Conservation (phyloP, 1,284 basidiomycete genomes). For the Austroboletus novae-zelandiae region DNA sequence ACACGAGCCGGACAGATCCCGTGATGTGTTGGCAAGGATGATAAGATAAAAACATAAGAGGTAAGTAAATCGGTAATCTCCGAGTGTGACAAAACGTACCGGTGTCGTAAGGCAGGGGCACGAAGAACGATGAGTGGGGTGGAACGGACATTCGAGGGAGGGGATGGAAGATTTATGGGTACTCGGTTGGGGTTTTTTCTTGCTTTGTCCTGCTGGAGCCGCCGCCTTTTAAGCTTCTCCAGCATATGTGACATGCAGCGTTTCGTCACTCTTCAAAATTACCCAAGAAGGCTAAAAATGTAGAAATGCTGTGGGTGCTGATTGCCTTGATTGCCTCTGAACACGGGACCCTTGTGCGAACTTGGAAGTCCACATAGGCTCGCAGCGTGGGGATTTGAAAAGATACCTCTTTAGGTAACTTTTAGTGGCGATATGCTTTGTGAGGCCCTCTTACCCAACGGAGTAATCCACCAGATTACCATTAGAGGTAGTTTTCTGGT, state of each 20-base stretch:
- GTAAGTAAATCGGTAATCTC: constrained; percentile 22
- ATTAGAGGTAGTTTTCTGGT: neutral
- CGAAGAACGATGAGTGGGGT: neutral
- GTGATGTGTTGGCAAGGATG: constrained; percentile 9
- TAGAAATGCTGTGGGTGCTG: constrained; percentile 16
- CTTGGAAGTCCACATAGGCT: neutral
- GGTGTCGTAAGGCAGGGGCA: neutral
- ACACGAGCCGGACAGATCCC: constrained; percentile 7
- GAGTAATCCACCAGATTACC: constrained; percentile 27
- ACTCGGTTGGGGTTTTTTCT: constrained; percentile 7
- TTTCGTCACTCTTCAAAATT: constrained; percentile 20
- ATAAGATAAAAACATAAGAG: constrained; percentile 22
- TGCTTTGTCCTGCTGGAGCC: constrained; percentile 8
- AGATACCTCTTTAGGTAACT: constrained; percentile 26
- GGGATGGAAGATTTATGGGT: neutral
- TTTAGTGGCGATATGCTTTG: constrained; percentile 17
- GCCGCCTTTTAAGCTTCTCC: constrained; percentile 25
- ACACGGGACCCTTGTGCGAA: constrained; percentile 27
- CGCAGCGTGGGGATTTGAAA: constrained; percentile 2
- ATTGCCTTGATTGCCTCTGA: constrained; percentile 25
- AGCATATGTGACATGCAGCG: constrained; percentile 12
- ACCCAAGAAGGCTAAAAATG: constrained; percentile 24
- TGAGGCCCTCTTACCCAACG: constrained; percentile 13
- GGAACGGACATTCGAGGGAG: constrained; percentile 11
- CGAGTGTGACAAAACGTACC: constrained; percentile 20